Conservation (phyloP, 345 rosid genomes). For the Melastoma malabathricum region DNA sequence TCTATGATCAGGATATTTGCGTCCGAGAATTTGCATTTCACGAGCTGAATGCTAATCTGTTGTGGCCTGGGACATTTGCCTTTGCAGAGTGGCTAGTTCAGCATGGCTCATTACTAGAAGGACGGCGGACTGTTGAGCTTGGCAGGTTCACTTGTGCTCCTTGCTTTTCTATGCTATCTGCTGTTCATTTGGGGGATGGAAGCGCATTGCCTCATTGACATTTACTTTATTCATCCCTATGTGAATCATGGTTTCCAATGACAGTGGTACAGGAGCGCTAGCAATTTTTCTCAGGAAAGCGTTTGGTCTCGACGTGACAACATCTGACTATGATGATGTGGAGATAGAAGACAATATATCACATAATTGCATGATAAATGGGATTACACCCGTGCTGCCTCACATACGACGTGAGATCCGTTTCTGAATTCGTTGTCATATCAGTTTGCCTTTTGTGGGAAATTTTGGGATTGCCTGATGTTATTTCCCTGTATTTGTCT, state of each 20-base stretch:
- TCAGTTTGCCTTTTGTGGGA: too few species aligned
- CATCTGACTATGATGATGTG: conserved; percentile 74
- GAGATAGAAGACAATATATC: conserved; percentile 90
- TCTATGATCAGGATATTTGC: conserved; percentile 49
- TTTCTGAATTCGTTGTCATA: neutral
- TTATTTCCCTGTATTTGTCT: too few species aligned
- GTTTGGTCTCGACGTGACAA: conserved; percentile 61
- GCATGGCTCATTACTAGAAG: conserved; percentile 30
- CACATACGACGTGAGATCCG: conserved; percentile 69
- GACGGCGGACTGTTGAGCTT: conserved; percentile 62
- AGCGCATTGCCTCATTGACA: neutral
- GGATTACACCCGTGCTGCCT: conserved; percentile 57
- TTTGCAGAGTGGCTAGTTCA: conserved; percentile 83
- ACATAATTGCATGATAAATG: conserved; percentile 63
- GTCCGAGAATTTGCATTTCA: conserved; percentile 84
- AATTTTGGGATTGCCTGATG: too few species aligned
- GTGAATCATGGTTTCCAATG: conserved; percentile 7
- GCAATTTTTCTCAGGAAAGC: conserved; percentile 67
- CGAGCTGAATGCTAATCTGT: conserved; percentile 87
- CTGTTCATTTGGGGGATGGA: neutral
- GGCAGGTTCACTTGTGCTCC: conserved; percentile 46
- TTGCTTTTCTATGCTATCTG: neutral
- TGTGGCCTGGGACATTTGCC: conserved; percentile 92
- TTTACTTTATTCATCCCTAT: neutral
- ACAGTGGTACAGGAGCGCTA: conserved; percentile 93